Evolutionary conservation across 129 eudicot species (phyloP), one percentile per base, ranked within the genome.

Genomic region (Lactuca saligna): DNA sequence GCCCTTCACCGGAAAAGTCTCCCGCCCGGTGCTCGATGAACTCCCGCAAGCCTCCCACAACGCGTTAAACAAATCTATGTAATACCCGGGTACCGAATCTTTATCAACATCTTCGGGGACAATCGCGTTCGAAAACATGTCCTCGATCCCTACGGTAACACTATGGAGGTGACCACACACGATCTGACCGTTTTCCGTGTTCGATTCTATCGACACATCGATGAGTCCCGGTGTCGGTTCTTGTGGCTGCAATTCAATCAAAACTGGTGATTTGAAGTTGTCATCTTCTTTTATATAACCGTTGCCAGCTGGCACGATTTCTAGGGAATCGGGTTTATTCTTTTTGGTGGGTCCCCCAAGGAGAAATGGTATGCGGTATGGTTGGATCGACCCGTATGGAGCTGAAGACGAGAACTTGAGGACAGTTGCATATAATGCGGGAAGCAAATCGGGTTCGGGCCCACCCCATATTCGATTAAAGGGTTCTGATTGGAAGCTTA

Each of bases 21-120:
- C 98, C 61, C 96, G 77, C 41, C 95, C 98, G 0, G 95, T 84
- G 80, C 85, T 93, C 16, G 98, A 81, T 29, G 97, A 87, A 69
- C 93, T 67, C 53, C 89, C 86, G 69, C 98, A 89, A 0, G 95
- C 97, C 75, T 89, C 98, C 98, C 98, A 93, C 73, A 93, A 73
- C 16, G 98, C 95, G 33, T 83, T 79, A 81, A 89, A 93, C 66
- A 93, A 69, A 62, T 84, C 81, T 7, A 74, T 34, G 38, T 79
- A 75, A 69, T 93, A 93, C 55, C 48, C 71, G 48, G 92, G 82
- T 5, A 72, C 62, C 17, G 68, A 78, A 72, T 81, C 88, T 37
- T 55, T 63, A 29, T 68, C 31, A 31, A 93, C 42, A 65, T 81
- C 84, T 12, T 88, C 87, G 38, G 97, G 98, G 48, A 83, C 74